Conservation (phyloP, 768 basidiomycete genomes). For the Psilocybe azurescens region DNA sequence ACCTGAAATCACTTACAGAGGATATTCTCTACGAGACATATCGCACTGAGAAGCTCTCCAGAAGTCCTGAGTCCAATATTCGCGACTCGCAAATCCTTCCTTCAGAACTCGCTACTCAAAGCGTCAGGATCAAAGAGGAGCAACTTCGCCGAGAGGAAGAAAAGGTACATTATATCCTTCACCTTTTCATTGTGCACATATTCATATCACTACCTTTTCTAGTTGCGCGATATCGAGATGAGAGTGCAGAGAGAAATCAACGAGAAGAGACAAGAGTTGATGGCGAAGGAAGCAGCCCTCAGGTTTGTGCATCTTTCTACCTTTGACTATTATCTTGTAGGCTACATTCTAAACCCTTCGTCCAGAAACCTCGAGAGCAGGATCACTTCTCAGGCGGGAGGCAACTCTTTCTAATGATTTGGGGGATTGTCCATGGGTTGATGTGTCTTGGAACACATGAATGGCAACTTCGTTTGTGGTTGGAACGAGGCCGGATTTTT, state of each 20-base stretch:
- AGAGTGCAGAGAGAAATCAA: slow-evolving; percentile 88
- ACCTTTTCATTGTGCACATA: not conserved
- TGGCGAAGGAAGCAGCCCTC: slow-evolving; percentile 86
- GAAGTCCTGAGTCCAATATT: slow-evolving; percentile 63
- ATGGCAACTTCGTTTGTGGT: not conserved
- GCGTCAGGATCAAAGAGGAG: slow-evolving; percentile 88
- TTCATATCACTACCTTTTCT: slow-evolving; percentile 3
- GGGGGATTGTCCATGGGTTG: not conserved
- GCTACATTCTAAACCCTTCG: not conserved
- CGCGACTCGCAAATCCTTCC: slow-evolving; percentile 78
- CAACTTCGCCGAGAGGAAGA: slow-evolving; percentile 88
- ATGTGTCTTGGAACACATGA: not conserved
- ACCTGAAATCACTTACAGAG: slow-evolving; percentile 84
- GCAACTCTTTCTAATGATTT: slow-evolving; percentile 21
- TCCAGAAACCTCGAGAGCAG: slow-evolving; percentile 36
- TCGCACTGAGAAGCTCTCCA: slow-evolving; percentile 87
- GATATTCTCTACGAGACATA: slow-evolving; percentile 89
- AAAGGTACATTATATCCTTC: slow-evolving; percentile 52
- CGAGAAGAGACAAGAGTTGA: slow-evolving; percentile 83
- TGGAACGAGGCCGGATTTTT: not conserved
- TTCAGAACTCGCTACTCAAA: slow-evolving; percentile 88
- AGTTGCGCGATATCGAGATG: slow-evolving; percentile 87
- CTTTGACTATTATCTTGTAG: not conserved
- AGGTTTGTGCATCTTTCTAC: slow-evolving; percentile 43
- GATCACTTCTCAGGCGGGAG: slow-evolving; percentile 31